Percentiles rank a stretch among this genome's conserved stretches.
These are phyloP conservation scores for Orbilia brochopaga DNA, from an alignment of 2,329 filamentous ascomycete species.

Conservation along the genomic window DNA sequence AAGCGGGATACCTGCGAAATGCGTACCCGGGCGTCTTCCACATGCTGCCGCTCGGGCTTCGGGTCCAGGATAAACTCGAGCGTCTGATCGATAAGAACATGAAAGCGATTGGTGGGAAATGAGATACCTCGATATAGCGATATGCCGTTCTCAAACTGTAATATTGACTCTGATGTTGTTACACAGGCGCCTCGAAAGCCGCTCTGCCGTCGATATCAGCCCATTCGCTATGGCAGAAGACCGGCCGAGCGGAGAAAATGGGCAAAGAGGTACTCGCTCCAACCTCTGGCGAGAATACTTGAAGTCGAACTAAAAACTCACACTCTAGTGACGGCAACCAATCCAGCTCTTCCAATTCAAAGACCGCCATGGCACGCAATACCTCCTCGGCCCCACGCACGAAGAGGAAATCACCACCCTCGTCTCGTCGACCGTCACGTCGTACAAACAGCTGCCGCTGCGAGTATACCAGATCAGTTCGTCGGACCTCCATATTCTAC, in stretches of 20 bases:
- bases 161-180: no score
- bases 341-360: slow-evolving; percentile 75
- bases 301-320: slow-evolving; percentile 53
- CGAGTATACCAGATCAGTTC: slow-evolving; percentile 87
- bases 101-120: slow-evolving; percentile 69
- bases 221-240: slow-evolving; percentile 80
- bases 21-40: slow-evolving; percentile 92
- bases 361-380: slow-evolving; percentile 76
- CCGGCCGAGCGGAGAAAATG: slow-evolving; percentile 76
- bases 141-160: no score
- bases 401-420: slow-evolving; percentile 93
- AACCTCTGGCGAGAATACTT: not conserved
- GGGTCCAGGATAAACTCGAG: slow-evolving; percentile 89
- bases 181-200: slow-evolving; percentile 75
- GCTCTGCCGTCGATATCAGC: slow-evolving; percentile 85
- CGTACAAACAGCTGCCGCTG: slow-evolving; percentile 84
- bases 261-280: slow-evolving; percentile 70
- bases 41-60: slow-evolving; percentile 80
- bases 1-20: slow-evolving; percentile 76
- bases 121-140: no score
- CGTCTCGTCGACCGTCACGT: slow-evolving; percentile 74
- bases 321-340: slow-evolving; percentile 22
- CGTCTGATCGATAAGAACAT: slow-evolving; percentile 86
- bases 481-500: slow-evolving; percentile 54
- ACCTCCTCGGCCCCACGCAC: slow-evolving; percentile 87